Base-by-base conservation (phyloP, 2,329 filamentous ascomycete genomes). In the Clonostachys solani region DNA sequence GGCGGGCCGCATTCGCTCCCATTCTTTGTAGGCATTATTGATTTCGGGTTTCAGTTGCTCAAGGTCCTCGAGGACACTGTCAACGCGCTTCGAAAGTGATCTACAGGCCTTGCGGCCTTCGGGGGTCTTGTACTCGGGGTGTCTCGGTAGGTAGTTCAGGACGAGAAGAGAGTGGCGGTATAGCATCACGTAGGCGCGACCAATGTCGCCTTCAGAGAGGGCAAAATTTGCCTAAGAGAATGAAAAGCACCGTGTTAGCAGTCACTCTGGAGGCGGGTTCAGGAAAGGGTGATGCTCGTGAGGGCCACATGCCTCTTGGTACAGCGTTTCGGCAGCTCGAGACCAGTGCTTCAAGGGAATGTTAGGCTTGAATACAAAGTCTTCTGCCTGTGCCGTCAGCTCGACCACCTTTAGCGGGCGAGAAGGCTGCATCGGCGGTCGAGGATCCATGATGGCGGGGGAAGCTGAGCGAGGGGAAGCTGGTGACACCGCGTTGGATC, bases 101-200 rank as follows among this genome's bases (percentile, higher is more conserved):
- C 64, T 74, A 19, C 92, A 78, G 3, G 83, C 77, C 46, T 76
- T 80, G 42, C 81, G 80, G 9, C 82, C 84, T 35, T 86, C 81
- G 10, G 81, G 76, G 8, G 82, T 77, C 55, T 80, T 86, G 42
- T 81, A 81, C 47, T 94, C 83, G 2, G 92, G 91, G 57, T 97
- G 94, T 2, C 72, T 77, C 1, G 81, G 77, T 9, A 99, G 74
- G 46, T 86, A 78, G 7, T 89, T 80, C 29, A 96, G 72, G 19
- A 96, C 81, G n/a, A 99, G 82, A 46, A 86, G 78, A 10, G 90
- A 90, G 68, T 95, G 91, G 56, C 94, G 84, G 62, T 94, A 89
- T n/a, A 95, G 80, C 49, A 97, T 83, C 47, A 96, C 79, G 65
- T 95, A 99, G 5, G 92, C 89, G 60, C 94, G 87, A 57, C 91